Percentiles rank a stretch among this genome's conserved stretches.
These are phyloP conservation scores for Lichtheimia ornata DNA, from an alignment of 371 early-diverging fungal species.

Conservation along the genomic window DNA sequence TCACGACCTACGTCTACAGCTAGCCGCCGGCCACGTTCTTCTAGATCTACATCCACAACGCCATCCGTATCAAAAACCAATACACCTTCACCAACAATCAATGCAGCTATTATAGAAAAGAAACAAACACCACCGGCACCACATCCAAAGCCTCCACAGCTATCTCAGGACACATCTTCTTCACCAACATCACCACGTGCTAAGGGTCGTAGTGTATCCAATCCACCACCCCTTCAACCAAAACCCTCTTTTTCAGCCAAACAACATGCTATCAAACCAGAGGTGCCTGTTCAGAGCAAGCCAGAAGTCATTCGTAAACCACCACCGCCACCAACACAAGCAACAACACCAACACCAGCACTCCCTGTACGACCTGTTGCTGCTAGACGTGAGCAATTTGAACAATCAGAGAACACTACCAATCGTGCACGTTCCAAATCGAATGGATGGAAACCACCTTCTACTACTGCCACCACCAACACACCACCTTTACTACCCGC, in stretches of 20 bases:
- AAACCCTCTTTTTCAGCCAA: conserved; percentile 1
- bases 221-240: conserved; percentile 17
- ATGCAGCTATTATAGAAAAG: too few relatives aligned
- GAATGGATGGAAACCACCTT: conserved; percentile 2
- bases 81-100: too few relatives aligned
- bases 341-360: background rate
- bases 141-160: too few relatives aligned
- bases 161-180: background rate
- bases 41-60: background rate
- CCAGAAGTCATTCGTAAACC: background rate
- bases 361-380: conserved; percentile 1
- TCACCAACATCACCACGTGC: conserved; percentile 6
- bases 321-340: background rate
- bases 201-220: conserved; percentile 3
- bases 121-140: conserved; percentile 2
- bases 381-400: background rate
- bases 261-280: background rate
- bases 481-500: conserved; percentile 4
- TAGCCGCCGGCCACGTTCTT: conserved; percentile 16
- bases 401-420: background rate
- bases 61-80: too few relatives aligned
- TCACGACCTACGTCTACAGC: conserved; percentile 35
- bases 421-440: conserved; percentile 11
- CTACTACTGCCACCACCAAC: background rate
- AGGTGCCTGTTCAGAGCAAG: conserved; percentile 6